Percentiles rank a stretch among this genome's conserved stretches.
Conservation (phyloP, 345 rosid species). For the Mercurialis annua region DNA sequence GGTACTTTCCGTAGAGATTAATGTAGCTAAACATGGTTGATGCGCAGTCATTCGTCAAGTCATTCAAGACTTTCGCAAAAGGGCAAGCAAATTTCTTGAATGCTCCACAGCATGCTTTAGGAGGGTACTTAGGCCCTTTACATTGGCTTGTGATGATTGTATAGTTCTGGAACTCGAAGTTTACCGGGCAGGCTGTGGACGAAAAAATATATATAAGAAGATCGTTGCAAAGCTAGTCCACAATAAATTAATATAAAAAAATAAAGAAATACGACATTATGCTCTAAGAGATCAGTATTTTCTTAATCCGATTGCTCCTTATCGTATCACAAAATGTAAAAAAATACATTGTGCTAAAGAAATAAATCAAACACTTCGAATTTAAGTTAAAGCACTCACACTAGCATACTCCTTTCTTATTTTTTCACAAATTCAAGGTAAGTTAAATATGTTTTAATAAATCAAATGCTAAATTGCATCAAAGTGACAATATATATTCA, state of each 20-base stretch:
- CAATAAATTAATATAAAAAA: too few species aligned
- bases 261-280: not conserved
- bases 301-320: not conserved
- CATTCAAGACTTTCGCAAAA: slow-evolving; percentile 11
- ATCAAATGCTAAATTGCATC: too few species aligned
- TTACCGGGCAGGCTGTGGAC: slow-evolving; percentile 26
- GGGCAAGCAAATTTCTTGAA: slow-evolving; percentile 31
- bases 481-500: too few species aligned
- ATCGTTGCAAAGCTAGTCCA: not conserved
- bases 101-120: slow-evolving; percentile 14
- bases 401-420: too few species aligned
- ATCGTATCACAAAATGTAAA: not conserved
- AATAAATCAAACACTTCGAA: not conserved
- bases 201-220: slow-evolving; percentile 11
- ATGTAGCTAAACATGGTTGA: slow-evolving; percentile 31
- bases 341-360: not conserved
- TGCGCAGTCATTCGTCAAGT: slow-evolving; percentile 27
- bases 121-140: slow-evolving; percentile 22
- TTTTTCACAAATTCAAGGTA: slow-evolving; percentile 20
- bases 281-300: not conserved
- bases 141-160: slow-evolving; percentile 29
- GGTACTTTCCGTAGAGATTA: slow-evolving; percentile 28
- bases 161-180: slow-evolving; percentile 28
- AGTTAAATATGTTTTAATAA: slow-evolving; percentile 16
- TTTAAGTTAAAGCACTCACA: slow-evolving; percentile 6